Evolutionary conservation across 257 asterid species (phyloP).

Genomic region (Agastache rugosa): DNA sequence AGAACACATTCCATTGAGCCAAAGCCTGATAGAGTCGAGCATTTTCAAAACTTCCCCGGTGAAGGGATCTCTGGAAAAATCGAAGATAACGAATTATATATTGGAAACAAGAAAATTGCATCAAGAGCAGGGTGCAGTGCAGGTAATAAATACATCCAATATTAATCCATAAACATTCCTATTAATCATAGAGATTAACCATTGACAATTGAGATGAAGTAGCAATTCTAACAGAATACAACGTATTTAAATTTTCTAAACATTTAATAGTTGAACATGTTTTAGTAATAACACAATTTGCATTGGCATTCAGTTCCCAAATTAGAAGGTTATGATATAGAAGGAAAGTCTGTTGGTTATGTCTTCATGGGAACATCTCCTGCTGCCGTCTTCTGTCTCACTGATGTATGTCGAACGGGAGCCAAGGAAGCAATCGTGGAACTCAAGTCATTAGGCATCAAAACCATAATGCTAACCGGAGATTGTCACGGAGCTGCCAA

Average conservation of each 20-base stretch:
- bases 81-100: slow-evolving; percentile 57
- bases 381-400: slow-evolving; percentile 62
- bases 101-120: slow-evolving; percentile 75
- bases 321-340: slow-evolving; percentile 51
- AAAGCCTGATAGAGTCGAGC: slow-evolving; percentile 67
- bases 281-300: neutral
- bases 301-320: slow-evolving; percentile 55
- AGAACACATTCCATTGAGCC: slow-evolving; percentile 54
- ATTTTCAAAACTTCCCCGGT: slow-evolving; percentile 73
- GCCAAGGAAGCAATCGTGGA: slow-evolving; percentile 77
- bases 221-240: too few species aligned
- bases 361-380: slow-evolving; percentile 65
- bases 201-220: too few species aligned
- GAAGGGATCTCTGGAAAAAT: slow-evolving; percentile 85
- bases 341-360: slow-evolving; percentile 73
- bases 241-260: too few species aligned
- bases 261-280: too few species aligned
- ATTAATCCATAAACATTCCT: neutral
- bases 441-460: slow-evolving; percentile 68
- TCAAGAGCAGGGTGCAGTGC: slow-evolving; percentile 69
- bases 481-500: slow-evolving; percentile 77
- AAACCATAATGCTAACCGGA: slow-evolving; percentile 86
- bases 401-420: slow-evolving; percentile 84
- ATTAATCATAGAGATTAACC: neutral
- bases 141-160: slow-evolving; percentile 48